phyloP scores from a whole-genome alignment of 805 yeast species.

The baker's yeast (Saccharomyces cerevisiae) region DNA sequence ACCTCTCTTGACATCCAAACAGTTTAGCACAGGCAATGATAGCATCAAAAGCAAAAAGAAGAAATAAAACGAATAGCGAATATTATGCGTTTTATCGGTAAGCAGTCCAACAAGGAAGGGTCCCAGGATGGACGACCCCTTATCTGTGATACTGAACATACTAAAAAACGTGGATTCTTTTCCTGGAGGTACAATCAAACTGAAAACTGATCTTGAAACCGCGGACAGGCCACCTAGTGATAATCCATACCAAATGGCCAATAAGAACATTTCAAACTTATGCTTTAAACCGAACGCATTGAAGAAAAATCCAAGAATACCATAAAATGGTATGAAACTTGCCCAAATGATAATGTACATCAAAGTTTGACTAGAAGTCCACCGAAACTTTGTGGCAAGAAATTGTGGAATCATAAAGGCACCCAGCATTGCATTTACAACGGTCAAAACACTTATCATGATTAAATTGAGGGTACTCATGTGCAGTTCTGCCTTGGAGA shows the following conservation, averaged over 20 bases:
- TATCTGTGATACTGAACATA: conserved; percentile 68
- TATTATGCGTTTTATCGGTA: conserved; percentile 65
- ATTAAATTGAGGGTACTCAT: conserved; percentile 65
- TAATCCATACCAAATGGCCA: conserved; percentile 70
- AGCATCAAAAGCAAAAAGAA: conserved; percentile 44
- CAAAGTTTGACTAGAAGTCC: conserved; percentile 42
- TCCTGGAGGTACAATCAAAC: conserved; percentile 64
- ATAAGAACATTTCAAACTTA: conserved; percentile 56
- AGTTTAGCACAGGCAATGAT: conserved; percentile 49
- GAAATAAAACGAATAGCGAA: conserved; percentile 64
- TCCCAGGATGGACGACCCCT: conserved; percentile 69
- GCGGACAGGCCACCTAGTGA: conserved; percentile 69
- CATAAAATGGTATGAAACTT: conserved; percentile 61
- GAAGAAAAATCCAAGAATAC: conserved; percentile 56
- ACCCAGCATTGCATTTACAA: conserved; percentile 60
- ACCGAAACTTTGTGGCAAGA: conserved; percentile 30
- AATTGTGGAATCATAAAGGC: conserved; percentile 49
- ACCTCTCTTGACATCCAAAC: conserved; percentile 57
- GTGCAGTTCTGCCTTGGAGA: conserved; percentile 60
- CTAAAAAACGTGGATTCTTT: conserved; percentile 72
- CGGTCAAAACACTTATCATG: conserved; percentile 54
- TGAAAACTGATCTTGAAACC: conserved; percentile 57
- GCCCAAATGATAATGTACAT: conserved; percentile 52
- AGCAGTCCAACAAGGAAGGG: conserved; percentile 66
- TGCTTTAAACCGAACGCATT: conserved; percentile 49